Conservation (phyloP, 495 filamentous ascomycete genomes). For the Aspergillus diversus region DNA sequence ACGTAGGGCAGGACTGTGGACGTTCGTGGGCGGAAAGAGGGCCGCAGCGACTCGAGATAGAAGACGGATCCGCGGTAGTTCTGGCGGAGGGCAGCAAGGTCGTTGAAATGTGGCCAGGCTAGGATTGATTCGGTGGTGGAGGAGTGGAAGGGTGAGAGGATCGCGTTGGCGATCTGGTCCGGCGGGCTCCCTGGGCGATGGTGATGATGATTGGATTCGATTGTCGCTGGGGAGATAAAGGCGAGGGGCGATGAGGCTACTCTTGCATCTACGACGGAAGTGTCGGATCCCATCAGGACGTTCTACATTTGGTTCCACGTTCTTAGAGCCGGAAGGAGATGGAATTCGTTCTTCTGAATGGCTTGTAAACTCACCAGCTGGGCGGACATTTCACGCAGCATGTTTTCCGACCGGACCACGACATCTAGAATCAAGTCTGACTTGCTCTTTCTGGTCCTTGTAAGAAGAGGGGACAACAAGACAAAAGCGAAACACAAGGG, state of each 20-base stretch:
- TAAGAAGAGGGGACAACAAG: background rate
- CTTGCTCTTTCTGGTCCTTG: slow-evolving; percentile 13
- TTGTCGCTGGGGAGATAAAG: slow-evolving; percentile 13
- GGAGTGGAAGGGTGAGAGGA: slow-evolving; percentile 13
- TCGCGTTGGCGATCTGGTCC: slow-evolving; percentile 19
- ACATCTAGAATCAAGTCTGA: slow-evolving; percentile 18
- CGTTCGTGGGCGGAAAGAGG: background rate
- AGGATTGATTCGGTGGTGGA: slow-evolving; percentile 19
- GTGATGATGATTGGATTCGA: slow-evolving; percentile 2
- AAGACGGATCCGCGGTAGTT: slow-evolving; percentile 19
- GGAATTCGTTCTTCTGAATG: too few species aligned
- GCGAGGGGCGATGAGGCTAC: slow-evolving; percentile 15
- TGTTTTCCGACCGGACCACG: slow-evolving; percentile 14
- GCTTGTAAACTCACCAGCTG: slow-evolving; percentile 12
- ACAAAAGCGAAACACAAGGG: background rate
- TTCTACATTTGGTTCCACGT: background rate
- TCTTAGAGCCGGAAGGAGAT: background rate
- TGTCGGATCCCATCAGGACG: background rate
- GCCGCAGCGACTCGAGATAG: slow-evolving; percentile 9
- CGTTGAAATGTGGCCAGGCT: slow-evolving; percentile 20
- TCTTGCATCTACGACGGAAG: slow-evolving; percentile 9
- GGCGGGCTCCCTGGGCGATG: slow-evolving; percentile 5
- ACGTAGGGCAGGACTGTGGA: slow-evolving; percentile 5
- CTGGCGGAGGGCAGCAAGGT: slow-evolving; percentile 7
- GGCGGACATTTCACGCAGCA: slow-evolving; percentile 17